A percentile compares a stretch with the other conserved stretches of the same genome.
Evolutionary conservation across 192 early-diverging fungal species (phyloP).

Genomic region (Dissophora globulifera): DNA sequence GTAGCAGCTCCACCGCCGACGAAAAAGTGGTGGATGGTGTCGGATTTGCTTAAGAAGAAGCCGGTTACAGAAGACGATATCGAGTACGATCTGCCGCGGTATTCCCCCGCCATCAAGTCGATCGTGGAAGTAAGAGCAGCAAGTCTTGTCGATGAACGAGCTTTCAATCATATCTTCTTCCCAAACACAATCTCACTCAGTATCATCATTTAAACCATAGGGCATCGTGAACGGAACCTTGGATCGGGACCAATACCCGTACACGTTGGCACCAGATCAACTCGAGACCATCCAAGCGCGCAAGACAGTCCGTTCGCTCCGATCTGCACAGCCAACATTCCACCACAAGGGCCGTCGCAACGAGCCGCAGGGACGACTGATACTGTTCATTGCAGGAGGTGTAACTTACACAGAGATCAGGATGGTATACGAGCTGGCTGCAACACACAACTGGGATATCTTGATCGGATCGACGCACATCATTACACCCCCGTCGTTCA

Average conservation of each 20-base stretch:
- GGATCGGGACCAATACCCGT: slow-evolving; percentile 74
- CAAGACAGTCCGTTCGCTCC: slow-evolving; percentile 48
- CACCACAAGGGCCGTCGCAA: slow-evolving; percentile 52
- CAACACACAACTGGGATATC: slow-evolving; percentile 72
- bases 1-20: slow-evolving; percentile 47
- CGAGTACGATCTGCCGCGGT: slow-evolving; percentile 82
- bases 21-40: slow-evolving; percentile 41
- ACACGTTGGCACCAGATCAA: slow-evolving; percentile 54
- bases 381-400: slow-evolving; percentile 87
- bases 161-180: background rate
- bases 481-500: slow-evolving; percentile 75
- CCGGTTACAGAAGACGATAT: slow-evolving; percentile 61
- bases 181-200: no score
- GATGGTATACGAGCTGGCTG: slow-evolving; percentile 70
- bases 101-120: slow-evolving; percentile 78
- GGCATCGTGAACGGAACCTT: slow-evolving; percentile 63
- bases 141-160: background rate
- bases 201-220: no score
- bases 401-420: slow-evolving; percentile 80
- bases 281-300: slow-evolving; percentile 48
- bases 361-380: slow-evolving; percentile 60
- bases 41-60: slow-evolving; percentile 46
- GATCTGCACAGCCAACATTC: slow-evolving; percentile 48
- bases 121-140: slow-evolving; percentile 41
- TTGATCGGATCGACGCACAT: slow-evolving; percentile 83